A percentile compares a stretch with the other conserved stretches of the same genome.
These are phyloP conservation scores for Quaeritorhiza haematococci DNA, from an alignment of 371 early-diverging fungal species.

Conservation along the genomic window DNA sequence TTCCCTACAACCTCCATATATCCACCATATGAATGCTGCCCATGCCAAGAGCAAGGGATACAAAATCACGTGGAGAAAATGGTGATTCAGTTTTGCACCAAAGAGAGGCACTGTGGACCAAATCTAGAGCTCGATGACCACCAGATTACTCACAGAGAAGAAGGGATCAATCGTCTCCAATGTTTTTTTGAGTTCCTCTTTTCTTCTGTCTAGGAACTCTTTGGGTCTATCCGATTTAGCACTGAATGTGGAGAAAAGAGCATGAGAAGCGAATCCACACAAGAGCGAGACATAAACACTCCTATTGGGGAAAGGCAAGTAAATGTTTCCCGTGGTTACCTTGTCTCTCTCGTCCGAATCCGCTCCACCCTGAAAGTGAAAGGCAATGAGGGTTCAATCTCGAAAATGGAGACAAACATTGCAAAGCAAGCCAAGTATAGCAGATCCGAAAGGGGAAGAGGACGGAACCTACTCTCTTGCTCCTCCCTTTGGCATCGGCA, in stretches of 20 bases:
- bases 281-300: neutral
- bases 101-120: too few species aligned
- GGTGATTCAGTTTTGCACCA: too few species aligned
- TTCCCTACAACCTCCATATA: conserved; percentile 34
- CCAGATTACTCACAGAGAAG: conserved; percentile 10
- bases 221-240: conserved; percentile 2
- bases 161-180: conserved; percentile 29
- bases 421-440: conserved; percentile 7
- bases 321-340: too few species aligned
- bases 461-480: conserved; percentile 26
- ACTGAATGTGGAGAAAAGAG: conserved; percentile 1
- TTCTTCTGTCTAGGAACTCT: conserved; percentile 12
- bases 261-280: neutral
- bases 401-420: conserved; percentile 11
- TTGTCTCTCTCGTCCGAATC: conserved; percentile 3
- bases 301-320: too few species aligned
- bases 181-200: conserved; percentile 20
- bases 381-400: conserved; percentile 5
- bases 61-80: too few species aligned
- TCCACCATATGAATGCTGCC: conserved; percentile 20
- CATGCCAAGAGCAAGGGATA: neutral
- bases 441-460: neutral
- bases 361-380: conserved; percentile 12
- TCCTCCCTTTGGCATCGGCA: conserved; percentile 39
- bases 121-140: too few species aligned